Base-by-base conservation (phyloP, 2,329 filamentous ascomycete genomes). In the Ilyonectria mors-panacis region DNA sequence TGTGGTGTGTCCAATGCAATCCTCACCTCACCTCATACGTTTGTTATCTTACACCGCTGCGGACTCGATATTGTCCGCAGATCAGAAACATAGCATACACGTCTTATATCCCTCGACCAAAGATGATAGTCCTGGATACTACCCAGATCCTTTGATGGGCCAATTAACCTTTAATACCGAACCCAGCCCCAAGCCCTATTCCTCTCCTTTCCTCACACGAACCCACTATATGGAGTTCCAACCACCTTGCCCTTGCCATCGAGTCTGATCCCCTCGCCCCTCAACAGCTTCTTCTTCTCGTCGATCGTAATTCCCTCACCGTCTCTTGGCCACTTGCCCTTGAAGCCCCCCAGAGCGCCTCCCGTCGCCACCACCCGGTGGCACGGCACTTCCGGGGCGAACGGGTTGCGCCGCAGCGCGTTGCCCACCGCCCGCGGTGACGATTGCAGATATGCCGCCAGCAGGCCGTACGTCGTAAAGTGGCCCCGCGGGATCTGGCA, bases 311-410 rank as follows among this genome's bases (percentile, higher is more conserved):
- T 86, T 1, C 89, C 89, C 72, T 89, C 87, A 0, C 89, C 90
- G 42, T 87, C 85, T 61, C 85, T 85, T 4, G 89, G 86, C 85
- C 89, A 90, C 70, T 88, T 86, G 3, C 92, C 92, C 79, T 91
- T 89, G 83, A 93, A 94, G 0, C 92, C 91, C 47, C 92, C 92
- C 23, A 94, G 79, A n/a, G 85, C 85, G 13, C 93, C 91, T 58
- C 91, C 91, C 45, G 89, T 91, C 6, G 93, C 92, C 53, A 97
- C 88, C 23, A 95, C 92, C 10, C 94, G 87, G 80, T 97, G 94
- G 68, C 94, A 97, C 1, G 94, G 94, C 5, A 95, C 92, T 37
- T 89, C 86, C 0, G 94, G 94, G 15, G 94, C 94, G 75, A 95
- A 97, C 0, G 94, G 94, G 77, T 97, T 97, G 10, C 87, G 84